These are phyloP conservation scores for Anthoceros angustus DNA, from an alignment of 225 moss, liverwort and hornwort species.

Conservation along the genomic window DNA sequence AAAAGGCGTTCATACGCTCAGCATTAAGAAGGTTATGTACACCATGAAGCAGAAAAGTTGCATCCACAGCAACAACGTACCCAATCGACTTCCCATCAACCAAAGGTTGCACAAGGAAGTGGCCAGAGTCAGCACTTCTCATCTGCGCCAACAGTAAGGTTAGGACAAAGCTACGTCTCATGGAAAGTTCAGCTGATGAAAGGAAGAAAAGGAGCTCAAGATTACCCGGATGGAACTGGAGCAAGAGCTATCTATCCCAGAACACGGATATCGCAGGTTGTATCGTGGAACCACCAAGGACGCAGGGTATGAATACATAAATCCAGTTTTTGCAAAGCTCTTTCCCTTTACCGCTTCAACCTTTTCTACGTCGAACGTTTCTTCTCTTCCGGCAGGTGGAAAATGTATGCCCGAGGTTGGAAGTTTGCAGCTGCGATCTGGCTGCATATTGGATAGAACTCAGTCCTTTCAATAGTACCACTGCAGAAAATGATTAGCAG, in stretches of 20 bases:
- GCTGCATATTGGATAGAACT: slow-evolving; percentile 20
- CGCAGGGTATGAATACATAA: slow-evolving; percentile 17
- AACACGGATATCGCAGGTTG: slow-evolving; percentile 18
- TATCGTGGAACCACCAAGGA: slow-evolving; percentile 17
- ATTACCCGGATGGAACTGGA: slow-evolving; percentile 29
- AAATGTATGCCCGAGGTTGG: slow-evolving; percentile 25
- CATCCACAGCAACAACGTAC: slow-evolving; percentile 15
- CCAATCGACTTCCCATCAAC: slow-evolving; percentile 71
- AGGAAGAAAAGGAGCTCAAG: background rate
- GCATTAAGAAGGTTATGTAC: background rate
- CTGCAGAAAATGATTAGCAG: background rate
- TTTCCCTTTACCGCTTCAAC: slow-evolving; percentile 11
- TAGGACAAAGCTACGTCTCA: background rate
- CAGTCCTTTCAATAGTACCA: background rate
- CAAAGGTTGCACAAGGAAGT: slow-evolving; percentile 78
- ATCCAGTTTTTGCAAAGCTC: slow-evolving; percentile 5
- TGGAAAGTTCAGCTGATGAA: background rate
- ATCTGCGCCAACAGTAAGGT: slow-evolving; percentile 39
- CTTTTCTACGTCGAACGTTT: slow-evolving; percentile 18
- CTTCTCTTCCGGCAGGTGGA: slow-evolving; percentile 34
- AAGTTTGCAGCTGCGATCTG: slow-evolving; percentile 20
- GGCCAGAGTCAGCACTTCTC: slow-evolving; percentile 64
- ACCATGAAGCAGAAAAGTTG: background rate
- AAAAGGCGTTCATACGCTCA: background rate
- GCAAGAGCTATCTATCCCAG: slow-evolving; percentile 17